phyloP scores from a whole-genome alignment of 2,329 filamentous ascomycete genomes.

The Apiospora aurea region DNA sequence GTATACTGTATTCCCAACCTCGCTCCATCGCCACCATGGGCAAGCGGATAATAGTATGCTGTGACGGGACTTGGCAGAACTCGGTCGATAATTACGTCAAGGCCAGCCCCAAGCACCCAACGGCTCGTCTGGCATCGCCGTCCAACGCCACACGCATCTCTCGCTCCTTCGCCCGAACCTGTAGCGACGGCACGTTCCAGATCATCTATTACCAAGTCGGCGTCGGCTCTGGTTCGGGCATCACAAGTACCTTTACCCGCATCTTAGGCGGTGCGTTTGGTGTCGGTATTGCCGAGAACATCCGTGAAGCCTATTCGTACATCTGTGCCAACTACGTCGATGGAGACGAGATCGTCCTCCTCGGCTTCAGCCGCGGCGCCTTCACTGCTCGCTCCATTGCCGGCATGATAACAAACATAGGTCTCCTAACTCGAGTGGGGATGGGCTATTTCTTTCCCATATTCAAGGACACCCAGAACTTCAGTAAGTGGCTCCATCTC shows the following conservation, averaged over 20 bases:
- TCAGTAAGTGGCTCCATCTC: constrained; percentile 37
- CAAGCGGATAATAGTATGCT: constrained; percentile 60
- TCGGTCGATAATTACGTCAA: constrained; percentile 57
- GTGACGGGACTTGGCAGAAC: constrained; percentile 63
- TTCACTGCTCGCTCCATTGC: constrained; percentile 65
- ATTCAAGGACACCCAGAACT: constrained; percentile 64
- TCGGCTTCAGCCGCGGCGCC: constrained; percentile 65
- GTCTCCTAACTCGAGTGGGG: constrained; percentile 59
- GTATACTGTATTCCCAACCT: not conserved
- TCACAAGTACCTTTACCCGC: constrained; percentile 55
- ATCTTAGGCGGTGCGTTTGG: constrained; percentile 64
- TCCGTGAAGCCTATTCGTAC: constrained; percentile 69
- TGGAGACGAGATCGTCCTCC: constrained; percentile 62
- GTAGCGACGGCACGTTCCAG: constrained; percentile 60
- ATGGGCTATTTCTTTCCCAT: constrained; percentile 62
- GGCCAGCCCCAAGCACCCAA: constrained; percentile 44
- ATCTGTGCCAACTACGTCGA: constrained; percentile 67
- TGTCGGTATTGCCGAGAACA: constrained; percentile 60
- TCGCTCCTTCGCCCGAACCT: constrained; percentile 60
- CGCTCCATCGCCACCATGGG: not conserved
- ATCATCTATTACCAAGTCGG: constrained; percentile 68
- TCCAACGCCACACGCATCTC: constrained; percentile 69
- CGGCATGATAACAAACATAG: constrained; percentile 58
- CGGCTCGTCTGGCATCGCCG: constrained; percentile 55
- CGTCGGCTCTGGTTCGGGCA: constrained; percentile 60